These are phyloP conservation scores for Cucurbita pepo DNA, from an alignment of 306 rosid species.

Conservation along the genomic window DNA sequence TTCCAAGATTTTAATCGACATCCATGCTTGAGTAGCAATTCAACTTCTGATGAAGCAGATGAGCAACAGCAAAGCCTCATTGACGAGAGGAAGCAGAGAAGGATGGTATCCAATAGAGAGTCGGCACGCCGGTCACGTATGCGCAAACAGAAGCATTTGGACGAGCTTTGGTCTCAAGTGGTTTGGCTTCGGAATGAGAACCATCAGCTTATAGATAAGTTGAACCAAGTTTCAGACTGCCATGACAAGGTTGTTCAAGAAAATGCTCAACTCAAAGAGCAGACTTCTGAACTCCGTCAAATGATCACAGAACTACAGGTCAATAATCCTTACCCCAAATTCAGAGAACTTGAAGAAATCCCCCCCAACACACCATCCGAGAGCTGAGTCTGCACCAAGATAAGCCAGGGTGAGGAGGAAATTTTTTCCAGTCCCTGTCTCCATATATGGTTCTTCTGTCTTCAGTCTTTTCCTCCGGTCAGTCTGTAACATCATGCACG, in stretches of 20 bases:
- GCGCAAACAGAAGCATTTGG: conserved; percentile 85
- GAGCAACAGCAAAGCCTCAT: conserved; percentile 52
- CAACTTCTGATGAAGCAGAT: conserved; percentile 84
- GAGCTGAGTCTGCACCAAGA: conserved; percentile 29
- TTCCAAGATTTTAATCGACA: conserved; percentile 33
- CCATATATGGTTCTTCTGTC: neutral
- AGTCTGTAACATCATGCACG: neutral
- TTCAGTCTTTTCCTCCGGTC: neutral
- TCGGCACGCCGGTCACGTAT: conserved; percentile 85
- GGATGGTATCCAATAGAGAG: conserved; percentile 90
- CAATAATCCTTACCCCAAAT: conserved; percentile 38
- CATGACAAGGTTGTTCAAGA: conserved; percentile 50
- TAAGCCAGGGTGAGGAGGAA: conserved; percentile 14
- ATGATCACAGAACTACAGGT: conserved; percentile 52
- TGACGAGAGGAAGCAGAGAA: conserved; percentile 67
- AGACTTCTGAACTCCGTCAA: conserved; percentile 57
- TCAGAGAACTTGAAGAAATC: conserved; percentile 40
- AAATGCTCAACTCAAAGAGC: conserved; percentile 59
- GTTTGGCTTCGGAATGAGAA: conserved; percentile 87
- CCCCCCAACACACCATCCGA: conserved; percentile 22
- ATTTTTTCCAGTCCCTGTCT: neutral
- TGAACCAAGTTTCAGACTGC: conserved; percentile 51
- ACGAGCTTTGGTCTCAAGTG: conserved; percentile 93
- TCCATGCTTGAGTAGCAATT: conserved; percentile 52
- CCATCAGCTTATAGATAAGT: conserved; percentile 54